Conservation (phyloP, 495 filamentous ascomycete species). For the Tuber calosporum region DNA sequence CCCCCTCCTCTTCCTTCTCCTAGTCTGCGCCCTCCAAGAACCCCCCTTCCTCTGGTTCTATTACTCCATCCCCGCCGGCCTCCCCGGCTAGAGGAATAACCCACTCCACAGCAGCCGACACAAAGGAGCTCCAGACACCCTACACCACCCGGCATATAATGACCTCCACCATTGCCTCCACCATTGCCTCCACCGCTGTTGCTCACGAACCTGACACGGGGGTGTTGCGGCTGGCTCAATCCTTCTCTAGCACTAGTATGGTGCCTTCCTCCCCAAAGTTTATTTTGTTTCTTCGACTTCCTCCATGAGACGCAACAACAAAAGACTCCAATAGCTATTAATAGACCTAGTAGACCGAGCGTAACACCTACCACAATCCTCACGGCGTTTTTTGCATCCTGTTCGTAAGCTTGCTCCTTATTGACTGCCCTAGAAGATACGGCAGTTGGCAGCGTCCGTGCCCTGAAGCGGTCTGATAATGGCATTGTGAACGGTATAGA, state of each 20-base stretch:
- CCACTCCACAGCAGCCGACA: constrained; percentile 11
- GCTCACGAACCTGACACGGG: neutral
- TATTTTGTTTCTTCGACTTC: neutral
- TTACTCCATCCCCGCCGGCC: neutral
- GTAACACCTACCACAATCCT: constrained; percentile 14
- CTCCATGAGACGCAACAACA: constrained; percentile 8
- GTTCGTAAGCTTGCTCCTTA: constrained; percentile 2
- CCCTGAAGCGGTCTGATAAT: neutral
- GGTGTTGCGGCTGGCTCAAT: neutral
- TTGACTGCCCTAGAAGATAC: neutral
- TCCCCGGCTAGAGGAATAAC: neutral
- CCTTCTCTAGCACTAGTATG: neutral
- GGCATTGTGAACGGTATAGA: neutral
- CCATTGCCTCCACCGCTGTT: neutral
- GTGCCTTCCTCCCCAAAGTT: neutral
- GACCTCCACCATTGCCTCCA: neutral
- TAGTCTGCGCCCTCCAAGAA: neutral
- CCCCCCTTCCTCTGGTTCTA: neutral
- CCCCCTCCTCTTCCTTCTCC: too few relatives aligned
- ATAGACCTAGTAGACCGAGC: constrained; percentile 11
- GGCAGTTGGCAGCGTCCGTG: neutral
- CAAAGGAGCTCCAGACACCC: constrained; percentile 11
- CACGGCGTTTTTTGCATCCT: constrained; percentile 17
- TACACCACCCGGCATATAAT: neutral
- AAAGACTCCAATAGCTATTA: constrained; percentile 1